Evolutionary conservation across 345 rosid species (phyloP).

Genomic region (Salix brachista): DNA sequence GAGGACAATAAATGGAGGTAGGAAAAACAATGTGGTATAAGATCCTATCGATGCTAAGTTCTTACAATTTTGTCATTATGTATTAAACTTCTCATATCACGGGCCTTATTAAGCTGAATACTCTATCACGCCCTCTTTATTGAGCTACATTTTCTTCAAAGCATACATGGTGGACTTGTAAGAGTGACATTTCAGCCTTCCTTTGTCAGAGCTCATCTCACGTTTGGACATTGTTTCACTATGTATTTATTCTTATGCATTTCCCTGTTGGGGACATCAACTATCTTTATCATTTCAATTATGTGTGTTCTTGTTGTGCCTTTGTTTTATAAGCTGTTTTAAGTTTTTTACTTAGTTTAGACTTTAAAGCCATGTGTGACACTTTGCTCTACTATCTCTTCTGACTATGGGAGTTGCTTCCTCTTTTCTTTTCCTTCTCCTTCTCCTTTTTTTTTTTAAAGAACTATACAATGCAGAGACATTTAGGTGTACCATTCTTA

Average conservation of each 20-base stretch:
- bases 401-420: background rate
- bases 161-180: background rate
- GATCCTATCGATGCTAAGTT: background rate
- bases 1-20: background rate
- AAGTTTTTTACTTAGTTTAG: background rate
- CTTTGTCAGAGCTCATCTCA: background rate
- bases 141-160: background rate
- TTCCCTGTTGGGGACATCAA: background rate
- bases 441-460: background rate
- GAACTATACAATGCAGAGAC: background rate
- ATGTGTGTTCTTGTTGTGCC: background rate
- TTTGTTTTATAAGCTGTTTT: background rate
- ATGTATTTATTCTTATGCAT: background rate
- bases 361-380: background rate
- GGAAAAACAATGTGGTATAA: background rate
- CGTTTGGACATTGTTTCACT: background rate
- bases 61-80: background rate
- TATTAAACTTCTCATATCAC: background rate
- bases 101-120: background rate
- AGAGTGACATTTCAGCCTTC: background rate
- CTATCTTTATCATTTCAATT: background rate
- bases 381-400: background rate
- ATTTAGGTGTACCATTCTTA: constrained; percentile 8
- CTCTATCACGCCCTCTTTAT: background rate
- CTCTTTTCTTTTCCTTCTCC: background rate